Base-by-base conservation (phyloP, 2,329 filamentous ascomycete genomes). In the Pezicula neosporulosa region DNA sequence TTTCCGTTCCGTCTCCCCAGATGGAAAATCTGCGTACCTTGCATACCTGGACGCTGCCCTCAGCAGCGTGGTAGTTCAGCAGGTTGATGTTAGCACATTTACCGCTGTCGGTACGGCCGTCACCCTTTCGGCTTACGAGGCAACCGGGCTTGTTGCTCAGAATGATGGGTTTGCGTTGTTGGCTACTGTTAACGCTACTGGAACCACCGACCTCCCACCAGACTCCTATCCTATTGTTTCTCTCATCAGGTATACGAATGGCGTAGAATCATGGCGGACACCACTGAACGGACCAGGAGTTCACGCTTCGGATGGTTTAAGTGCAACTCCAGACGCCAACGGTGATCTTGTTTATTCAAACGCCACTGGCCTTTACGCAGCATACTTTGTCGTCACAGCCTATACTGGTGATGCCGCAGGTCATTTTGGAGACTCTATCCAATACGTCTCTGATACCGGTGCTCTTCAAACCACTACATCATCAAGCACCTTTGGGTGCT, bases 81-180 rank as follows among this genome's bases (percentile, higher is more conserved):
- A 77, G 41, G 69, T 85, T 18, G 70, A 82, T 57, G 75, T 79
- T 2, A 63, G 67, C 3, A 80, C 78, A 7, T 83, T 85, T 57
- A 69, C 71, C 15, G 74, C 78, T 13, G 75, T 76, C 9, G 81
- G 80, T 7, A 71, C 70, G 24, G 65, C 74, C 0, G 70, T 83
- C 3, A 79, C 77, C 1, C 67, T 84, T 37, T 60, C 71, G n/a
- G 73, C 74, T 13, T 80, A 81, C 59, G 82, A 85, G 66, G 80
- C 78, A 4, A 79, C 80, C 48, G 82, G 82, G 43, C 72, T 85
- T 1, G 77, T 85, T 41, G 81, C 81, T 15, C 81, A 84, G 60
- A 71, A 81, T 56, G 80, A 85, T 62, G 82, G 81, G 3, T 85
- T 85, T 54, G 81, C 81, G n/a, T 66, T 85, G 27, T 66, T 85